Evolutionary conservation across 1,284 basidiomycete genomes (phyloP).

Genomic region (Apiotrichum sp.): DNA sequence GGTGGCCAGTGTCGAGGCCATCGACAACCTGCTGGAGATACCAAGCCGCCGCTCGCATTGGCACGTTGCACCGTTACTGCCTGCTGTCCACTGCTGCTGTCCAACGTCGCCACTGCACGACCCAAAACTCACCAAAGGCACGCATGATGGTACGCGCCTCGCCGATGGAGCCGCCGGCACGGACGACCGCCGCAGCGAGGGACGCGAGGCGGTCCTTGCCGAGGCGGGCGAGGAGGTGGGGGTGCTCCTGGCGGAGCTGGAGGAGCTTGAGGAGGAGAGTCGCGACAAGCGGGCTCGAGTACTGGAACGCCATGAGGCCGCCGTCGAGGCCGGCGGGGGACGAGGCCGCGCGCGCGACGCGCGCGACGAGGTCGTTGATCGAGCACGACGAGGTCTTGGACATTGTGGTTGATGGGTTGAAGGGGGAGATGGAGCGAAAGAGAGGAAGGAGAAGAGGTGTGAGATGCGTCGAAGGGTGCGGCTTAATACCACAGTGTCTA

Average conservation of each 20-base stretch:
- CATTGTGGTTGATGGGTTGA: neutral
- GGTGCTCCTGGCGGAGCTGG: slow-evolving; percentile 20
- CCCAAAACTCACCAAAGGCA: slow-evolving; percentile 34
- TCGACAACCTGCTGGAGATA: too few species aligned
- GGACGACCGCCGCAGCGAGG: slow-evolving; percentile 32
- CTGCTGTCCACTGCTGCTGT: too few species aligned
- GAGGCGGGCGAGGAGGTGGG: slow-evolving; percentile 4
- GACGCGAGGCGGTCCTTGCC: slow-evolving; percentile 16
- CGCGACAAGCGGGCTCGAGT: slow-evolving; percentile 37
- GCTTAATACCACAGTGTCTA: too few species aligned
- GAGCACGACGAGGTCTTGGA: slow-evolving; percentile 2
- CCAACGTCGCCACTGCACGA: too few species aligned
- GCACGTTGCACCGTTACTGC: neutral
- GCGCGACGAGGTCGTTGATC: slow-evolving; percentile 18
- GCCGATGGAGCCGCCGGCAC: slow-evolving; percentile 28
- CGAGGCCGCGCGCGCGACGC: slow-evolving; percentile 28
- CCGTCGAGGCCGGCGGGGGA: slow-evolving; percentile 41
- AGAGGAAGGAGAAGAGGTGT: neutral
- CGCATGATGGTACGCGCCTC: slow-evolving; percentile 45
- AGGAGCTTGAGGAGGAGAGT: slow-evolving; percentile 35
- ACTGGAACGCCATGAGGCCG: slow-evolving; percentile 41
- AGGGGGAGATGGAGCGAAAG: neutral
- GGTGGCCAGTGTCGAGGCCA: too few species aligned
- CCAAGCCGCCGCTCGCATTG: too few species aligned
- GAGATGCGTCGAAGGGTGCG: neutral